Base-by-base conservation (phyloP, 352 stramenopile genomes). In the Phytopythium vexans region DNA sequence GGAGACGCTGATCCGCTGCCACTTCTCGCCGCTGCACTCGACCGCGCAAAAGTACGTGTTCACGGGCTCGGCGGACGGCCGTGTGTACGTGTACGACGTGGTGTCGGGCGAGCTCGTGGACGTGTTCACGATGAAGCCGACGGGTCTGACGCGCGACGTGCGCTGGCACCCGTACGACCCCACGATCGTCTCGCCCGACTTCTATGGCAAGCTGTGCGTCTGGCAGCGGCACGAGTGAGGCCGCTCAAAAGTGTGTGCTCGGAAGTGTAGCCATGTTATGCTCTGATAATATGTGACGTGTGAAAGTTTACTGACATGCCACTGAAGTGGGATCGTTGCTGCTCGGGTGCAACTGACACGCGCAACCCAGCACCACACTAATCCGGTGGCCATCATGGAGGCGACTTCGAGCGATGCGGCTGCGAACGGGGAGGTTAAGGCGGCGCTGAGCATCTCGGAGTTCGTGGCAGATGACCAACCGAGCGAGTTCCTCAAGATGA, bases 41-140 rank as follows among this genome's bases (percentile, higher is more conserved):
- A 94, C 85, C 0, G 85, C 72, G 3, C 85, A 94, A 62, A 92
- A 92, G 62, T 94, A 89, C 64, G 68, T 94, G 10, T 92, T 89
- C 70, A 88, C 82, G 12, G 85, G 85, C 32, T 94, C 85, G 46
- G 85, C 85, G 1, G 82, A 94, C 41, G 82, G 82, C 44, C 77
- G 81, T 34, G 82, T 94, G 54, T 92, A 92, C 58, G 77, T 94
- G 4, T 94, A 88, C 69, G 82, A 94, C 59, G 74, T 70, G 33
- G 64, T 94, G 36, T 75, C 78, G 44, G 78, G 77, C 21, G 70
- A 88, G 34, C 67, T 92, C 3, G 80, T 85, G 10, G 82, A 94
- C 49, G 73, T 88, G 11, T 92, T 94, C 44, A 69, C 77, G 8
- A 90, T 91, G 77, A 87, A 78, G 40, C 70, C 76, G n/a, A 80